Percentiles rank a stretch among this genome's conserved stretches.
phyloP scores from a whole-genome alignment of 768 basidiomycete species.

The Hydnomerulius pinastri region DNA sequence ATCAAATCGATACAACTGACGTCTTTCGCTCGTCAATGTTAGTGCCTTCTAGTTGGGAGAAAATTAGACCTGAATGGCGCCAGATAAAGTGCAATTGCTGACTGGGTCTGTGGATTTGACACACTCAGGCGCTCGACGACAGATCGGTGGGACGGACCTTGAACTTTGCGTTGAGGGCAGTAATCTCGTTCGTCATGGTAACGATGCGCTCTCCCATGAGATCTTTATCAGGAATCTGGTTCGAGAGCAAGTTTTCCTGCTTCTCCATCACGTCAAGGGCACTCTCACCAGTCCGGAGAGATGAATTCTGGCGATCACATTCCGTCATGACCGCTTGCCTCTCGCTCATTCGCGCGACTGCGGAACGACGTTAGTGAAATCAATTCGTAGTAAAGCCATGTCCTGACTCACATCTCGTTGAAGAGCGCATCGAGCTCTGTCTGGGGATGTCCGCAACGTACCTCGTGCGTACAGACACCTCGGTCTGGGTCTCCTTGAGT shows the following conservation, averaged over 20 bases:
- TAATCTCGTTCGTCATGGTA: slow-evolving; percentile 59
- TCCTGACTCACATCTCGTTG: slow-evolving; percentile 59
- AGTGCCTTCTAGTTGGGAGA: too few relatives aligned
- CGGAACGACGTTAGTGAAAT: neutral
- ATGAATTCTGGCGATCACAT: slow-evolving; percentile 57
- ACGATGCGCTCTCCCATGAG: slow-evolving; percentile 56
- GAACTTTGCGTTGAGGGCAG: slow-evolving; percentile 40
- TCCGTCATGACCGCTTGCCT: slow-evolving; percentile 57
- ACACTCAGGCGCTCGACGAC: too few relatives aligned
- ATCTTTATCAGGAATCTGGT: slow-evolving; percentile 60
- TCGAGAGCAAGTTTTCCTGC: slow-evolving; percentile 56
- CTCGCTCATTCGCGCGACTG: slow-evolving; percentile 69
- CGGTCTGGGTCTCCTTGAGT: slow-evolving; percentile 39
- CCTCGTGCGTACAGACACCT: slow-evolving; percentile 20
- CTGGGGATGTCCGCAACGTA: too few relatives aligned
- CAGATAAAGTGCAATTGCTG: too few relatives aligned
- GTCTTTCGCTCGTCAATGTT: too few relatives aligned
- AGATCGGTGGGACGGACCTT: slow-evolving; percentile 44
- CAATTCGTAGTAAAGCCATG: neutral
- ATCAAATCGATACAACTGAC: too few relatives aligned
- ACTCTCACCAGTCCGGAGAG: slow-evolving; percentile 56
- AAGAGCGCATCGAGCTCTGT: slow-evolving; percentile 66
- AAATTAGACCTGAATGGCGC: too few relatives aligned
- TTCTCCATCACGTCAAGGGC: slow-evolving; percentile 65
- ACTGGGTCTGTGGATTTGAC: too few relatives aligned